Evolutionary conservation across 768 basidiomycete genomes (phyloP), one percentile per base, ranked within the genome.

Genomic region (Pleurotus tuoliensis): DNA sequence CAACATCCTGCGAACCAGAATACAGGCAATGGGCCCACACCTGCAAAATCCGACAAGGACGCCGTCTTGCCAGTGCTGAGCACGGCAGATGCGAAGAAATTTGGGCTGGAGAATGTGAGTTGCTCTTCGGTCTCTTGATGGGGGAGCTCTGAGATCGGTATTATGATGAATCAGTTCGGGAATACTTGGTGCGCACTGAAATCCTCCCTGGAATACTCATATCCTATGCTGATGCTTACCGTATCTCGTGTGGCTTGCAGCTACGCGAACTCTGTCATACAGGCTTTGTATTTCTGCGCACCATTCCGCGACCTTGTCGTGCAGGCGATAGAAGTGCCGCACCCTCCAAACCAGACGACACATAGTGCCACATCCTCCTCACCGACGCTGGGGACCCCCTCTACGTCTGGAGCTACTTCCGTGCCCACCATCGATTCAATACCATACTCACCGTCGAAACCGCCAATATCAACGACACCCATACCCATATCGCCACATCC

Each of bases 261-360:
- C 74, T 99, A 99, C 72, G 94, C 90, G 75, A 99, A 98, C 73
- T 97, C 96, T n/a, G 94, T 99, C 20, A 80, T 99, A 13, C 96
- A 99, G 70, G 88, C 97, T 0, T 82, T 98, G 55, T 99, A 98
- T 75, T 96, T 95, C 70, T 98, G 94, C 69, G 74, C 82, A 20
- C 95, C 96, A 1, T 98, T 99, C 69, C 83, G 95, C 50, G 89
- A 95, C 49, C 90, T 97, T 56, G 79, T 98, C 62, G 73, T 89
- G n/a, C 90, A 88, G 62, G 77, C 79, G 58, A 64, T 74, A 53
- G 89, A 49, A 12, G 34, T 50, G 15, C 61, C 57, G 68, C 74
- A 55, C 51, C 71, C 1, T 62, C 67, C 38, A 64, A 13, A 37
- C 24, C n/a, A 41, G n/a, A 25, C 34, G 5, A 37, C 18, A 12